Evolutionary conservation across 2,329 filamentous ascomycete genomes (phyloP), one percentile per base, ranked within the genome.

Genomic region (Colletotrichum simmondsii): DNA sequence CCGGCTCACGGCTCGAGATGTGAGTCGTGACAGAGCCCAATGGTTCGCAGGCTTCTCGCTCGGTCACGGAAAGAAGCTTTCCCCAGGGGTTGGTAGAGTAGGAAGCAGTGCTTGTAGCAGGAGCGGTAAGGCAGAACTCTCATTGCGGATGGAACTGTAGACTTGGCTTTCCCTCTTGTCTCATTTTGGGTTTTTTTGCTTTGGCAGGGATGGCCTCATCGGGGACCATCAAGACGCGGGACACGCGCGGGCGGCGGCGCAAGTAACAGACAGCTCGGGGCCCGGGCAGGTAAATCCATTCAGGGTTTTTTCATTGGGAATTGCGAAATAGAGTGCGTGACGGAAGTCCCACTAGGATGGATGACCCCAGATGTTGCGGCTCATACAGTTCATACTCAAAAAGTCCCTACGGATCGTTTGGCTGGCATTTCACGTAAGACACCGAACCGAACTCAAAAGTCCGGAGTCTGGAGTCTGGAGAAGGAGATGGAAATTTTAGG

Each of bases 71-170:
- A 60, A 26, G 30, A 28, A 52, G 56, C 54, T n/a, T 59, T 5
- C 8, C 32, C 19, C 24, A 19, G 32, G 63, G 37, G 3, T 42
- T 30, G 12, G 2, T 58, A 6, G 37, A 42, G 37, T 42, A 16
- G 37, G 37, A 42, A 42, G 37, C 5, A 42, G 37, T 37, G 68
- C 42, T 19, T 67, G 68, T 71, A 52, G 63, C 32, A 58, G 42
- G 28, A 69, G 37, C 60, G 53, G 67, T 58, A 59, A 65, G 28
- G 67, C 37, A 65, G 67, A 59, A 63, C 42, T 26, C 14, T 46
- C 19, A 8, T 28, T 12, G 28, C 16, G 11, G n/a, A n/a, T 11
- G 28, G 32, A 65, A 54, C 16, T 16, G 28, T 24, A 19, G 26
- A 24, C 59, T 62, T 49, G 59, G 26, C 37, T 49, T 16, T 62